Base-by-base conservation (phyloP, 805 yeast genomes). In the Debaryomyces castellii region DNA sequence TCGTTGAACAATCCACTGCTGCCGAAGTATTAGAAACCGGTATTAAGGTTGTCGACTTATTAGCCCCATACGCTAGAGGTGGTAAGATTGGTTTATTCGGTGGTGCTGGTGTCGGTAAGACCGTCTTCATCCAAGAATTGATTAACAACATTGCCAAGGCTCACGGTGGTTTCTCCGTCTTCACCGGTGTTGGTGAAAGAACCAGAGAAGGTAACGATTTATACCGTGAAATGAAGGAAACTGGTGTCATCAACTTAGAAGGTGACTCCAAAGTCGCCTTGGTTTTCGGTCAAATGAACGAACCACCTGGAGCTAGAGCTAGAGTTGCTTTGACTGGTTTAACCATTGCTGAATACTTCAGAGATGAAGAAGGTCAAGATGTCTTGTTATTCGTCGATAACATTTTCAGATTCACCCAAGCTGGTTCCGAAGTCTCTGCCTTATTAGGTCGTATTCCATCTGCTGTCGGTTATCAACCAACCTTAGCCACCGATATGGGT, bases 71-170 rank as follows among this genome's bases (percentile, higher is more conserved):
- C 82, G 98, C 99, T 73, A 90, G 97, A 89, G 99, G 99, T 89
- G 99, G 99, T 89, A 92, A 92, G 86, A 92, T 92, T 89, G 99
- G 99, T 86, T 85, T 92, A 71, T 92, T 92, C 87, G 99, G 99
- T 83, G 99, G 99, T 92, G 99, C 99, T 77, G 99, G 99, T 92
- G 99, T 92, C 88, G 99, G 99, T 81, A 92, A 92, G 80, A 92
- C 99, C 77, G 99, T 92, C 57, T 92, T 92, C 81, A 92, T 92
- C 80, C 99, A 92, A 83, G 99, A 92, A 82, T 85, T 92, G 81
- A 92, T 92, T 77, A 92, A 94, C 91, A 92, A 92, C 85, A 94
- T 92, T 71, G 99, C 99, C 74, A 94, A 92, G 84, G 98, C 99
- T 69, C 98, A 92, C 77, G 99, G 98, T 89, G 98, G 98, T 87